Base-by-base conservation (phyloP, 768 basidiomycete species). In the Psilocybe cyanescens region DNA sequence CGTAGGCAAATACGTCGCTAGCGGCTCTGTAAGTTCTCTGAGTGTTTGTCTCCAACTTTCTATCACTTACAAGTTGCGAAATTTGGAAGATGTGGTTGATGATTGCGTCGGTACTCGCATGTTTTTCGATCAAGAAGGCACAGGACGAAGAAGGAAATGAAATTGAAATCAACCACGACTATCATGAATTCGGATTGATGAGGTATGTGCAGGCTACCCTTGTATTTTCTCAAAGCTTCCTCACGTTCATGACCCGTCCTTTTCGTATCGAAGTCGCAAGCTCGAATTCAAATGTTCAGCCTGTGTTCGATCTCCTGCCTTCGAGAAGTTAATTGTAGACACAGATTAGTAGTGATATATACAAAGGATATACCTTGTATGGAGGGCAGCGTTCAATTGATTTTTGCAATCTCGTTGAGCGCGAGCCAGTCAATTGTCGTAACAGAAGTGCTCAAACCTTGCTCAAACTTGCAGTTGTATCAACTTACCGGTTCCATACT, bases 41-140 rank as follows among this genome's bases (percentile, higher is more conserved):
- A 28, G 3, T 28, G n/a, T 33, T 29, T 16, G 7, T 58, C 14
- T 30, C 16, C 0, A 14, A 9, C 1, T 33, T n/a, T 12, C 14
- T 16, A 12, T 11, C 19, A 29, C 16, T 46, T 1, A 12, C 11
- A 1, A 19, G 19, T 37, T 12, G 11, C n/a, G 0, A 1, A 0
- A 45, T 14, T 16, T 14, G 24, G 24, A 24, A 69, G 66, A 52
- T 69, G 48, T 69, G 68, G 68, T 37, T 67, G 1, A 33, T 60
- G 12, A 69, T 69, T 11, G 60, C 59, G 0, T 65, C 60, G 0
- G 49, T 61, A 5, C 66, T 79, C n/a, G 67, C 78, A 2, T 64
- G 69, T 3, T 76, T 81, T 56, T 61, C 70, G 6, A 74, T 81
- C 33, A 58, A 60, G 1, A 78, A 76, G 58, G 70, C 74, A 1